Percentiles rank a stretch among this genome's conserved stretches.
Conservation (phyloP, 2,329 filamentous ascomycete genomes). For the Clarireedia sp. region DNA sequence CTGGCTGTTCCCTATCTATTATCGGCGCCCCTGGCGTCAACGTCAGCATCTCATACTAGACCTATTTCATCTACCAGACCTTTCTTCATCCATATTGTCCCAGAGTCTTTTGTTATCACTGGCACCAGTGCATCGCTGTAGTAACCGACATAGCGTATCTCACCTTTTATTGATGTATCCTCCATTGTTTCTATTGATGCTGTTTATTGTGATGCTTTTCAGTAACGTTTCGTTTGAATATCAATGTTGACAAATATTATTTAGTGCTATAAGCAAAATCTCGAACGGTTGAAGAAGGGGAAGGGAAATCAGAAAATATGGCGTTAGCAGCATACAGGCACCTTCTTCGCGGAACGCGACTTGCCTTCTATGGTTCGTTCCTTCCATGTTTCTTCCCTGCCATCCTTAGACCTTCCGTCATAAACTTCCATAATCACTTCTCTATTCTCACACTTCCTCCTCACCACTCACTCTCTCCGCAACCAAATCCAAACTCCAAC, state of each 20-base stretch:
- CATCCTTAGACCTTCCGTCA: too few species aligned
- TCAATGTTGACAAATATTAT: neutral
- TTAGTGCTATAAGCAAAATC: neutral
- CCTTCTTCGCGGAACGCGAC: slow-evolving; percentile 68
- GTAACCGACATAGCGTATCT: neutral
- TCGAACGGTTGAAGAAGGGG: neutral
- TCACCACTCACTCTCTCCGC: neutral
- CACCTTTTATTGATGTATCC: neutral
- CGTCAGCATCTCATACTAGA: too few species aligned
- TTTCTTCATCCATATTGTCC: neutral
- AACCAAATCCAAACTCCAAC: neutral
- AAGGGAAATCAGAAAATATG: slow-evolving; percentile 35
- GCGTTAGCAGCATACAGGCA: slow-evolving; percentile 72
- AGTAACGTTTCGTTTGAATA: neutral
- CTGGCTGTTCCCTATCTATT: too few species aligned
- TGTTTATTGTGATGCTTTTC: too few species aligned
- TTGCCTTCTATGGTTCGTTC: slow-evolving; percentile 71
- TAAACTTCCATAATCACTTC: too few species aligned
- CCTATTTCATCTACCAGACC: too few species aligned
- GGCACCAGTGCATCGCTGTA: neutral
- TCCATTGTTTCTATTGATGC: too few species aligned
- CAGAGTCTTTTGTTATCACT: neutral
- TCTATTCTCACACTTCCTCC: neutral
- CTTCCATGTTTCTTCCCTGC: neutral
- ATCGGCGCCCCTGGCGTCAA: too few species aligned